Base-by-base conservation (phyloP, 345 rosid genomes). In the Salix brachista region DNA sequence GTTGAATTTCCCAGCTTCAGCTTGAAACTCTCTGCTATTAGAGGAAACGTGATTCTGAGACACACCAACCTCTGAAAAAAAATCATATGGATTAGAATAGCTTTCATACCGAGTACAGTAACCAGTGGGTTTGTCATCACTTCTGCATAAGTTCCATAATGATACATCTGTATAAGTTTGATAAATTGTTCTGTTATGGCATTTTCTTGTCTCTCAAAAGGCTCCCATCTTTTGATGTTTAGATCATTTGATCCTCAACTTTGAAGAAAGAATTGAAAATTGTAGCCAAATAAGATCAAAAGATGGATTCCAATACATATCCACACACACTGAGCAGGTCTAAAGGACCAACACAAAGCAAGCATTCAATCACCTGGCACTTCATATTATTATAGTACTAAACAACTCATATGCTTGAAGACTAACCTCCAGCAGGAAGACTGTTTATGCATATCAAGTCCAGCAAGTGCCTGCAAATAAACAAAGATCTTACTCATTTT, bases 1-100 rank as follows among this genome's bases (percentile, higher is more conserved):
- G 80, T 88, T 89, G 71, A 82, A 73, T 84, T 92, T 93, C 77
- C 83, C 96, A 81, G 81, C 86, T 79, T 90, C 99, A 65, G 77
- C 67, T 48, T 86, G 91, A 68, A 77, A 75, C 65, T 89, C 94
- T 77, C 83, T 87, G 79, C 84, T 85, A 83, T 77, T 86, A 26
- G 90, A 78, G 75, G 81, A 71, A 67, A 64, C 67, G 16, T 79
- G 85, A 85, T 85, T 91, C 82, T 89, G 91, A 65, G 91, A 75
- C 71, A 80, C 52, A 34, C 92, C 92, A 80, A 79, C 81, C 83
- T 88, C 99, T 91, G 85, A 82, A 61, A 72, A 77, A 70, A 80
- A 67, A 76, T 78, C 71, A 84, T 26, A 26, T 25, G 36, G 36
- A 23, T 62, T 14, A 62, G 67, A 6, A 62, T 16, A 19, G 32